Base-by-base conservation (phyloP, 2,329 filamentous ascomycete species). In the Cladosporium sp. region DNA sequence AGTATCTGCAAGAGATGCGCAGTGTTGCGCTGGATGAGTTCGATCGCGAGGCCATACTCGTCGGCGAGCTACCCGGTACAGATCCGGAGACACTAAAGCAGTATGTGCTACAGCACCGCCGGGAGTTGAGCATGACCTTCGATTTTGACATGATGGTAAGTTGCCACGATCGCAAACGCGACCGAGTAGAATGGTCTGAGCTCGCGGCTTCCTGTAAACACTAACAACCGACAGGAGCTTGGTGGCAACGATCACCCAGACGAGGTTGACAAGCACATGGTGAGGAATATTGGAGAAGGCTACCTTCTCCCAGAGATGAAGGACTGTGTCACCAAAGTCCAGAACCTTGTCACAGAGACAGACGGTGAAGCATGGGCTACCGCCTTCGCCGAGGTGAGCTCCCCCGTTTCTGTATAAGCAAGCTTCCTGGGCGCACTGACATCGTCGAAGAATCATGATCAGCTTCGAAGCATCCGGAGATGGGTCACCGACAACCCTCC, bases 361-460 rank as follows among this genome's bases (percentile, higher is more conserved):
- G 79, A 84, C 67, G 87, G 63, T 3, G 44, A 60, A n/a, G 63
- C 55, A 28, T 65, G 63, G 63, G 57, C 63, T 14, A 65, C 63
- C 11, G 55, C 63, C 18, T 65, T 65, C 41, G 63, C 63, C 15
- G 63, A 64, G 36, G 61, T 64, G 32, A 63, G 60, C 28, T 30
- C 4, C 5, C 10, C 30, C 5, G 7, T 47, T 3, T 47, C 2
- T 21, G 3, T 21, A 21, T 12, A 5, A 47, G 6, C 21, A 21
- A 11, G 21, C n/a, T n/a, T 34, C 10, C 30, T 24, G 26, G 11
- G 8, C 38, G 3, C 5, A 18, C 61, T 64, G 86, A 1, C 77
- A 88, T 32, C 89, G 72, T 81, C 87, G 66, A 87, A 90, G 74
- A 89, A 89, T 75, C 88, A 90, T 74, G 88, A 90, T 70, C 86